Percentiles rank a stretch among this genome's conserved stretches.
These are phyloP conservation scores for Diaporthe sp. DNA, from an alignment of 2,329 filamentous ascomycete species.

Conservation along the genomic window DNA sequence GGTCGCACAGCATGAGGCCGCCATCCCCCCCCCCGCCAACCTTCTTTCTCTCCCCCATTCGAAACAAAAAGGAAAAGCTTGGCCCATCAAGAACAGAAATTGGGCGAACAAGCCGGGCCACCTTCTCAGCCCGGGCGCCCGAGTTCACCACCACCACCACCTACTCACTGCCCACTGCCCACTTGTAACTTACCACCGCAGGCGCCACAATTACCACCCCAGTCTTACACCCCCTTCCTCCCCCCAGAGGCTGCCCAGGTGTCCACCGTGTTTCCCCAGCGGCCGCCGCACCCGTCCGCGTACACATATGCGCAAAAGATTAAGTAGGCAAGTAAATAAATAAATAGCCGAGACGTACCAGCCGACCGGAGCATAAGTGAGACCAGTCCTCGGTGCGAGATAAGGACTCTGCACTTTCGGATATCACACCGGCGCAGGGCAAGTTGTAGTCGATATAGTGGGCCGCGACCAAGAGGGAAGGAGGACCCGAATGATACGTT, in stretches of 20 bases:
- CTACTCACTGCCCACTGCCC: background rate
- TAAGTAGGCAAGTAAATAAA: background rate
- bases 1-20: slow-evolving; percentile 20
- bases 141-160: background rate
- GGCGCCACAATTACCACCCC: background rate
- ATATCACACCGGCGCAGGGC: background rate
- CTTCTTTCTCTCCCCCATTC: background rate
- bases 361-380: background rate
- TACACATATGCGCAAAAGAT: too few relatives aligned
- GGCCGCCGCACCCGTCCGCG: background rate
- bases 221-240: slow-evolving; percentile 5
- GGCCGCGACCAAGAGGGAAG: background rate
- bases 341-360: background rate
- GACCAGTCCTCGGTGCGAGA: too few relatives aligned
- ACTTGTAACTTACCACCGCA: too few relatives aligned
- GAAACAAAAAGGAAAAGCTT: background rate
- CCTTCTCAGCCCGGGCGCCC: background rate
- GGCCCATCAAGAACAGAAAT: background rate
- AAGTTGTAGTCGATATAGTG: background rate
- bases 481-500: background rate
- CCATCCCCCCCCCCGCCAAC: background rate
- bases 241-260: too few relatives aligned
- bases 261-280: slow-evolving; percentile 9
- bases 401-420: background rate
- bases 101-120: background rate